phyloP scores from a whole-genome alignment of 176 grass and related monocot genomes.

The Puccinellia tenuiflora region DNA sequence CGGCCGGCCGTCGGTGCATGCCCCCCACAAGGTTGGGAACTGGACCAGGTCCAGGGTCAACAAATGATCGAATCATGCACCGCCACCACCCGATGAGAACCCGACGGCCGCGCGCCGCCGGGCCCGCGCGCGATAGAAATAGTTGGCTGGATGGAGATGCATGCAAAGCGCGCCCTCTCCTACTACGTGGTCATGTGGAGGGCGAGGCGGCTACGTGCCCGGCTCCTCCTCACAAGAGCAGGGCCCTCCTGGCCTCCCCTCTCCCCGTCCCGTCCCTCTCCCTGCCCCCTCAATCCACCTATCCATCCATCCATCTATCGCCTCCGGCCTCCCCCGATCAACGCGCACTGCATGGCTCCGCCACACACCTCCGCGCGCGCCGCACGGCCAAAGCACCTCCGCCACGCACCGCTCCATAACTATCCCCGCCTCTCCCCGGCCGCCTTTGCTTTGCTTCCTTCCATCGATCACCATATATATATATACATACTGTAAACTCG shows the following conservation, averaged over 20 bases:
- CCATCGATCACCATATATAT: neutral
- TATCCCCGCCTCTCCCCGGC: constrained; percentile 13
- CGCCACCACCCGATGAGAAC: neutral
- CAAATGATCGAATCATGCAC: neutral
- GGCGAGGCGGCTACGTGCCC: constrained; percentile 49
- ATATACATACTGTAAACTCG: neutral
- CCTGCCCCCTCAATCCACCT: neutral
- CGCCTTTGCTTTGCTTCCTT: neutral
- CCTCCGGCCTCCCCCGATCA: neutral
- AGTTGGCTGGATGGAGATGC: neutral
- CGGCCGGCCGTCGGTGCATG: neutral
- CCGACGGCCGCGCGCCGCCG: neutral
- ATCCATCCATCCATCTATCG: neutral
- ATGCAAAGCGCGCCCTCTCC: neutral
- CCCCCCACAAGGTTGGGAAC: neutral
- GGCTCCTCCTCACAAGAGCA: constrained; percentile 33
- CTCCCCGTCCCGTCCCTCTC: constrained; percentile 37
- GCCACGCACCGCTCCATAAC: constrained; percentile 15
- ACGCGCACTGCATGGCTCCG: constrained; percentile 21
- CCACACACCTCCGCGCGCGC: constrained; percentile 19
- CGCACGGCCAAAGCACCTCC: neutral
- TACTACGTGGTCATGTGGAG: constrained; percentile 41
- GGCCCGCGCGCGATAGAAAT: neutral
- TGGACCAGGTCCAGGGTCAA: neutral
- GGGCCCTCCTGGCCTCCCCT: neutral